Evolutionary conservation across 2,329 filamentous ascomycete genomes (phyloP).

Genomic region (Periconia digitata): DNA sequence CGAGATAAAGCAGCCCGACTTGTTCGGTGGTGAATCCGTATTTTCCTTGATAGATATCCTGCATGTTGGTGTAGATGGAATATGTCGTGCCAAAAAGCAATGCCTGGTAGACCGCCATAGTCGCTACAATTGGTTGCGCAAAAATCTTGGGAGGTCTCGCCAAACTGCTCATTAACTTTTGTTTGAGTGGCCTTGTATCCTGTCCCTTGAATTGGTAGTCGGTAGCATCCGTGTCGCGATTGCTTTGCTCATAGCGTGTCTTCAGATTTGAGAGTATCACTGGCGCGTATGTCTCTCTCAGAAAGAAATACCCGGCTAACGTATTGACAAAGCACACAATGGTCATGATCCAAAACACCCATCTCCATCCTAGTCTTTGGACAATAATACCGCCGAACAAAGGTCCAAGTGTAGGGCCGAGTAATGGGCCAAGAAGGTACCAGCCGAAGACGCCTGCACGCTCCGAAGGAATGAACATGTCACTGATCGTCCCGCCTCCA

Average conservation of each 20-base stretch:
- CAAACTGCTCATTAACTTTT: constrained; percentile 43
- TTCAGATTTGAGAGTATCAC: constrained; percentile 43
- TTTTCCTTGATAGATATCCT: constrained; percentile 47
- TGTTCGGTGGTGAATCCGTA: constrained; percentile 52
- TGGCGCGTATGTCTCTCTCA: constrained; percentile 50
- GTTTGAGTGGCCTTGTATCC: constrained; percentile 41
- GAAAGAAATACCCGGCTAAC: constrained; percentile 46
- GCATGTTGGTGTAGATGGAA: constrained; percentile 52
- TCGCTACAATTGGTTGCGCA: constrained; percentile 49
- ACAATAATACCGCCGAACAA: constrained; percentile 50
- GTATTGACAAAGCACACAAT: constrained; percentile 48
- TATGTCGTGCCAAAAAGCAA: constrained; percentile 53
- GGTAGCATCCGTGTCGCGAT: constrained; percentile 19
- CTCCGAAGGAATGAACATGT: constrained; percentile 53
- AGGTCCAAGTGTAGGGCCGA: constrained; percentile 48
- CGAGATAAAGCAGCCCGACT: constrained; percentile 50
- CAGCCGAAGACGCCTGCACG: constrained; percentile 51
- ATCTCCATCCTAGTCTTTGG: constrained; percentile 49
- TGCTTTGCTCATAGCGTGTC: constrained; percentile 34
- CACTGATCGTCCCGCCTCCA: constrained; percentile 55
- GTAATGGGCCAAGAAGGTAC: constrained; percentile 48
- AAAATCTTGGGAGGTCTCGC: constrained; percentile 47
- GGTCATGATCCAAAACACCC: constrained; percentile 52
- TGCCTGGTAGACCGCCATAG: constrained; percentile 51
- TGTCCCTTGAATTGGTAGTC: constrained; percentile 48